Evolutionary conservation across 1,284 basidiomycete genomes (phyloP), one percentile per base, ranked within the genome.

Genomic region (Spongispora temasekensis): DNA sequence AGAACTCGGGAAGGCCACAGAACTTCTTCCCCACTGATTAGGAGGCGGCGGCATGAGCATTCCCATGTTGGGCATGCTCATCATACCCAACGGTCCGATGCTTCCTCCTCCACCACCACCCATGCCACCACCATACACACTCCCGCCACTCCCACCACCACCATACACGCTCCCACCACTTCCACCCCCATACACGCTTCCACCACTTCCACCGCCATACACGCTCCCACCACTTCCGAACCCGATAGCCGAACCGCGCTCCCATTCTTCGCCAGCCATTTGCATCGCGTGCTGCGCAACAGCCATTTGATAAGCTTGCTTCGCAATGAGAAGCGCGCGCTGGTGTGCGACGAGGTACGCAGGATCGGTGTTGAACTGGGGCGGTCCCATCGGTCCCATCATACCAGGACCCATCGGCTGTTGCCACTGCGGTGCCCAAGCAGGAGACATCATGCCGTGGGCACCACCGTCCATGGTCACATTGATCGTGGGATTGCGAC

Each of bases 241-340:
- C 21, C 82, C 81, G 31, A 81, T 65, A 50, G 77, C 83, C 55
- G 90, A 91, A 12, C 85, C 83, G 44, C 91, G 85, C 70, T 94
- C 92, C 92, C 92, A 93, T 69, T 93, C 90, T 56, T 94, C 92
- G 27, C 83, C 90, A 15, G 91, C 91, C 15, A 85, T 84, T 2
- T 85, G 87, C 83, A 93, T 89, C 13, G 92, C 92, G 66, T 93
- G 91, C 71, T 92, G 91, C 6, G 91, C 91, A 53, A 93, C 89
- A 12, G 91, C 88, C 78, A 88, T 85, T 74, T 93, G 91, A 70
- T 92, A 93, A 3, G 91, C 86, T 71, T 93, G 92, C 72, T 93
- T 93, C 55, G 91, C 91, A 55, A 81, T 78, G 75, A 90, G 78
- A 83, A 94, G 90, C 3, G 91, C 91, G 61, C 90, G 90, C 68